Base-by-base conservation (phyloP, 1,284 basidiomycete genomes). In the Irpex lacteus region DNA sequence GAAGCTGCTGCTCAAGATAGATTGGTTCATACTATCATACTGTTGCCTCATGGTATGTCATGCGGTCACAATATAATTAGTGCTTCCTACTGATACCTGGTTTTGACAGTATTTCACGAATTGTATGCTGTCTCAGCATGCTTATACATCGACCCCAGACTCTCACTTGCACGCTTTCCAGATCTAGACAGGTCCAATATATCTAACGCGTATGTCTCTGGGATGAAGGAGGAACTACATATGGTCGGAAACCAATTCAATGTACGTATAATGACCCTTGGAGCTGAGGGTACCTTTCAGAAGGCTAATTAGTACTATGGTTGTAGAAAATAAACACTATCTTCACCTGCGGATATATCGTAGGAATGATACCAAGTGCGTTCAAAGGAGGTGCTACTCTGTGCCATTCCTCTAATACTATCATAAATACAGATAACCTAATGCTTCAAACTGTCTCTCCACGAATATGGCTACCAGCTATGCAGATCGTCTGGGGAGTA, bases 141-240 rank as follows among this genome's bases (percentile, higher is more conserved):
- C 15, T n/a, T 32, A 56, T 11, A 56, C 34, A 32, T 26, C 36
- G 26, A 56, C 21, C 61, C 40, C 60, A 36, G 44, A 34, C 21
- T 15, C 21, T 38, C 32, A n/a, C 9, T 37, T 44, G n/a, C 13
- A 54, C 4, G 37, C 58, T 21, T 32, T 32, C 63, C 63, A 88
- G 87, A 90, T 74, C 78, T 90, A 19, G 86, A 89, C 72, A 78
- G 87, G 63, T 85, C 86, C 26, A 89, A 89, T 72, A 78, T 90
- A 50, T 79, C 81, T 64, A 89, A 90, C 73, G 87, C 88, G 6
- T 91, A 91, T 73, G 90, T 94, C 15, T 91, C 89, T 3, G 92
- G 92, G 3, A 92, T 95, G 91, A 87, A 84, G 68, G 89, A 94
- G 74, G 90, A 92, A 55, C 81, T 94, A 38, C 70, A 81, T 64